phyloP scores from a whole-genome alignment of 2,329 filamentous ascomycete species.

The Stylonectria norvegica region DNA sequence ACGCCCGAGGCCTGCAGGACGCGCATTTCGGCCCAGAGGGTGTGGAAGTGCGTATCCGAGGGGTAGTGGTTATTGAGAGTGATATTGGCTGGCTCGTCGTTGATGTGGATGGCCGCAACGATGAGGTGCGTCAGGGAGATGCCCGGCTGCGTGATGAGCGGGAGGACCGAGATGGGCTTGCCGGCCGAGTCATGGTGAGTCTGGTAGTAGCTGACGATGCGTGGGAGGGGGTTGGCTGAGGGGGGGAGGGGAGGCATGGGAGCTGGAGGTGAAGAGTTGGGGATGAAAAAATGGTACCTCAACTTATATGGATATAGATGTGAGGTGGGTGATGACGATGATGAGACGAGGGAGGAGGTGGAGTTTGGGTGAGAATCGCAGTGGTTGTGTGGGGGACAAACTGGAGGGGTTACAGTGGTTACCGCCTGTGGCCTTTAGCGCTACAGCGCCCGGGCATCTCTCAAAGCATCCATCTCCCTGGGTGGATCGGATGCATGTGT shows the following conservation, averaged over 20 bases:
- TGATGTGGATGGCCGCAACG: conserved; percentile 81
- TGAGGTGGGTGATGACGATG: no score
- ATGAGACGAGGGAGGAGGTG: no score
- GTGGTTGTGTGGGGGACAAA: no score
- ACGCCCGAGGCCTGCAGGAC: conserved; percentile 70
- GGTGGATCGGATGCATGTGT: no score
- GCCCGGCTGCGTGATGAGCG: conserved; percentile 45
- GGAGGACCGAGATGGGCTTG: conserved; percentile 50
- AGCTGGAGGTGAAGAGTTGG: no score
- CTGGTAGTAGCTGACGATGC: conserved; percentile 53
- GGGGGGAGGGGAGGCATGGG: conserved; percentile 33
- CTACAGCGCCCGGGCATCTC: no score
- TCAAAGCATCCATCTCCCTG: no score
- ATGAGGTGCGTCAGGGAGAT: conserved; percentile 73
- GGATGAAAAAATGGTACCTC: no score
- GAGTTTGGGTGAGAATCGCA: no score
- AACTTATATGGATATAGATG: no score
- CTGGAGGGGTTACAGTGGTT: no score
- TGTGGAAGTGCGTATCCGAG: conserved; percentile 61
- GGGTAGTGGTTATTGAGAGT: conserved; percentile 79
- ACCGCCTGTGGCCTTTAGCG: no score
- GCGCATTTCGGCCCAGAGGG: conserved; percentile 75
- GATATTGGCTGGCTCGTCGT: conserved; percentile 61
- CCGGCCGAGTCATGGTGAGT: conserved; percentile 48
- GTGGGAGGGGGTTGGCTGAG: conserved; percentile 35